These are phyloP conservation scores for Agroathelia rolfsii DNA, from an alignment of 1,284 basidiomycete genomes.

Conservation along the genomic window DNA sequence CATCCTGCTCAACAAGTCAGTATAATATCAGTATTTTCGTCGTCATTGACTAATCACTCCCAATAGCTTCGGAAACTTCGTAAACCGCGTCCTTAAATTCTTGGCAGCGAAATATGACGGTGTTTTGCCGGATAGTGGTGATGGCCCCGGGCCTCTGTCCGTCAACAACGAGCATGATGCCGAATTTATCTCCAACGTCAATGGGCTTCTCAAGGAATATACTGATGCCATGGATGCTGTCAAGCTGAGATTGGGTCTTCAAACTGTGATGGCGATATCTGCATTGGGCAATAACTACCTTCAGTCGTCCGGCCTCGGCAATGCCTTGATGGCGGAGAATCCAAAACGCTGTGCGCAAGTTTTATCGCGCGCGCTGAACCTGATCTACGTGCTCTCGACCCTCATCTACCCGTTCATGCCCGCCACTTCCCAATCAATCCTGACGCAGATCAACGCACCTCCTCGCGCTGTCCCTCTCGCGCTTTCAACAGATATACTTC, in stretches of 20 bases:
- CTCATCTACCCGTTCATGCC: constrained; percentile 97
- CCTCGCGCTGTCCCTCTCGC: constrained; percentile 64
- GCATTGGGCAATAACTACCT: constrained; percentile 92
- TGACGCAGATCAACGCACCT: constrained; percentile 86
- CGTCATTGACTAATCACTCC: constrained; percentile 10
- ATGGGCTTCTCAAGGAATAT: constrained; percentile 75
- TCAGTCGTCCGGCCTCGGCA: constrained; percentile 86
- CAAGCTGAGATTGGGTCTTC: constrained; percentile 82
- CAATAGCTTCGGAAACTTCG: constrained; percentile 88
- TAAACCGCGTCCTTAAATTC: constrained; percentile 93
- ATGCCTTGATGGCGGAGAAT: constrained; percentile 75
- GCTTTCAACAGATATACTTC: constrained; percentile 73
- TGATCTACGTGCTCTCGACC: constrained; percentile 86
- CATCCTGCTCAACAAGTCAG: constrained; percentile 86
- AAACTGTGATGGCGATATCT: constrained; percentile 85
- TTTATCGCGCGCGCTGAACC: constrained; percentile 81
- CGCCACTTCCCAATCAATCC: constrained; percentile 72
- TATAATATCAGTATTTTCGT: neutral
- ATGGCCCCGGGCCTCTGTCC: constrained; percentile 56
- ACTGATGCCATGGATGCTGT: constrained; percentile 85
- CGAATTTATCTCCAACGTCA: constrained; percentile 77
- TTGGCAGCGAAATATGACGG: constrained; percentile 80
- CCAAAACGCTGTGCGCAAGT: constrained; percentile 86
- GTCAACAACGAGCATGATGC: constrained; percentile 62
- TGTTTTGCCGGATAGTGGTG: constrained; percentile 70